Conservation (phyloP, 768 basidiomycete genomes). For the Pisolithus orientalis region DNA sequence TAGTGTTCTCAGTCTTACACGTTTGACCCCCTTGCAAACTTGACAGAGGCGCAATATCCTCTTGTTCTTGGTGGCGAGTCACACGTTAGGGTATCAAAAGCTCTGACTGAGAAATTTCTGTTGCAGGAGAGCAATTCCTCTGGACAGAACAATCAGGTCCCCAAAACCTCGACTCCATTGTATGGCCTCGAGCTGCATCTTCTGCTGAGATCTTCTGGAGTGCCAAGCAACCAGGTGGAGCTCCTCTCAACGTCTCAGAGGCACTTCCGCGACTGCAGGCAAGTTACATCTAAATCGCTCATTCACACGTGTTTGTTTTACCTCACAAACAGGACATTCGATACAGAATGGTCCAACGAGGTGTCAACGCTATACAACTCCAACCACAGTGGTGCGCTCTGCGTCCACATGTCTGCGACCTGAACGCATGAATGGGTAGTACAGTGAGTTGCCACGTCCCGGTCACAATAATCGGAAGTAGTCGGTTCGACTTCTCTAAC, state of each 20-base stretch:
- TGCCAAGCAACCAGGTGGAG: conserved; percentile 31
- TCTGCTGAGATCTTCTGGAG: conserved; percentile 54
- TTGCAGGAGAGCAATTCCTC: conserved; percentile 32
- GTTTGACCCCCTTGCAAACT: conserved; percentile 43
- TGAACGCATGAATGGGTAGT: conserved; percentile 8
- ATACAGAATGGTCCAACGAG: conserved; percentile 44
- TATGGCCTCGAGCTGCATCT: conserved; percentile 44
- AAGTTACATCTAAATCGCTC: not conserved
- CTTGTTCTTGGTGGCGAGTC: conserved; percentile 36
- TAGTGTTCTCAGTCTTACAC: conserved; percentile 33
- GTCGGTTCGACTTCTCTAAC: no score
- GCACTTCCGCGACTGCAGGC: conserved; percentile 46
- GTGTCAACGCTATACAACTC: conserved; percentile 41
- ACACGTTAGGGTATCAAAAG: conserved; percentile 1
- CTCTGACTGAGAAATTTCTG: conserved; percentile 1
- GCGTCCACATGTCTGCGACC: conserved; percentile 40
- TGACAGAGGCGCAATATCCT: conserved; percentile 28
- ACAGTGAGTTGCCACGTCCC: no score
- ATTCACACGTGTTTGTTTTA: not conserved
- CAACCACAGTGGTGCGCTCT: conserved; percentile 56
- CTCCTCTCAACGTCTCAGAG: conserved; percentile 26
- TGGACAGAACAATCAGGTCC: conserved; percentile 44
- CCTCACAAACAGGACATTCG: conserved; percentile 29
- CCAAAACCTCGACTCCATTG: conserved; percentile 35
- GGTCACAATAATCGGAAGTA: not conserved